Percentiles rank a stretch among this genome's conserved stretches.
Evolutionary conservation across 2,329 filamentous ascomycete genomes (phyloP).

Genomic region (Aaosphaeria arxii): DNA sequence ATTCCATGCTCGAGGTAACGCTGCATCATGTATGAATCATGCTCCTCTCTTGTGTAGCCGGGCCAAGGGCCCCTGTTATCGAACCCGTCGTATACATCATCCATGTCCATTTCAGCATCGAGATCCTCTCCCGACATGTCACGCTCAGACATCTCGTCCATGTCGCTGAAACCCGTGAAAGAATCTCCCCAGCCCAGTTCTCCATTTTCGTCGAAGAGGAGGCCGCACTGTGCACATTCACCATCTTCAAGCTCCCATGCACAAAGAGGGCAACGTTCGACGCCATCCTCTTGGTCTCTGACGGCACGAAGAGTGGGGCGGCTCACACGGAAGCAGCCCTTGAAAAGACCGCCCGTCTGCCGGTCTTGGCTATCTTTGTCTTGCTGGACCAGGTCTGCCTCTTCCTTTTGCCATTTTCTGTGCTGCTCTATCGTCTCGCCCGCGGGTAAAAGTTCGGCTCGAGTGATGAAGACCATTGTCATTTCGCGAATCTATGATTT

Average conservation of each 20-base stretch:
- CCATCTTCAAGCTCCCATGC: constrained; percentile 63
- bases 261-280: constrained; percentile 62
- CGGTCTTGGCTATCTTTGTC: constrained; percentile 56
- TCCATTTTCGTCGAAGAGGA: constrained; percentile 50
- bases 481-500: constrained; percentile 58
- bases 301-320: constrained; percentile 40
- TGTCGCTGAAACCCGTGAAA: constrained; percentile 45
- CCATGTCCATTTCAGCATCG: constrained; percentile 43
- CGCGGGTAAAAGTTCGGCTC: constrained; percentile 59
- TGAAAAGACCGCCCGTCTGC: constrained; percentile 58
- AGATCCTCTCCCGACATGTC: constrained; percentile 38
- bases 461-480: constrained; percentile 60
- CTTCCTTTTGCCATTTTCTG: constrained; percentile 54
- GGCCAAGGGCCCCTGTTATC: constrained; percentile 28
- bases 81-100: constrained; percentile 33
- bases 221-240: constrained; percentile 52
- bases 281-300: constrained; percentile 57
- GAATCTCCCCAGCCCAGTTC: constrained; percentile 37
- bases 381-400: constrained; percentile 57
- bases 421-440: constrained; percentile 65
- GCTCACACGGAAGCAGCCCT: constrained; percentile 53
- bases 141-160: constrained; percentile 42
- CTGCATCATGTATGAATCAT: constrained; percentile 30
- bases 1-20: constrained; percentile 28
- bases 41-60: constrained; percentile 26